Evolutionary conservation across 2,329 filamentous ascomycete species (phyloP), one percentile per base, ranked within the genome.

Genomic region (Aspergillus calidoustus): DNA sequence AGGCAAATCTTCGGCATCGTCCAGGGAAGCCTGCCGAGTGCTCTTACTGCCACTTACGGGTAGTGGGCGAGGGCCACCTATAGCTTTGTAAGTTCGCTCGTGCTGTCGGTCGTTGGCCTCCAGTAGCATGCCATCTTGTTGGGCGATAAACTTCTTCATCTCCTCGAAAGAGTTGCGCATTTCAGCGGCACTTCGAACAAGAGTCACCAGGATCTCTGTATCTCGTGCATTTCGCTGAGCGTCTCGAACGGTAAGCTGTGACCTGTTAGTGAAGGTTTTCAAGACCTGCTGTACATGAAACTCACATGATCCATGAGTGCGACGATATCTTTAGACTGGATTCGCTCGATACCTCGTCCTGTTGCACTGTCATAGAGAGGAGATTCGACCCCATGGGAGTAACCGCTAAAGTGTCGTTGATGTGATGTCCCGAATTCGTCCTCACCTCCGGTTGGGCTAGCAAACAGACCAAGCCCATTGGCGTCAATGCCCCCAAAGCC

Each of bases 141-240:
- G 91, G 54, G 91, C 90, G 64, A 99, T 90, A 72, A 96, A 90
- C 66, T 89, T 91, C 82, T 95, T 97, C 84, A 99, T 91, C 70
- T 97, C 93, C 67, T 96, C 92, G 73, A 98, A 96, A 0, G 92
- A 96, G 69, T 91, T 96, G 66, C 94, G 92, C 93, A 98, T 98
- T 78, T 99, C 95, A 13, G 95, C 90, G 4, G 95, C 94, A 58
- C 93, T 93, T 62, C 94, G 90, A 64, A 99, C 95, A 34, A 99
- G 86, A 0, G 95, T 94, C 51, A 97, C 92, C 19, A 99, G 83
- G 59, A 99, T 97, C 77, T 99, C 95, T 0, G 95, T 98, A 71
- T 99, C 95, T 49, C 95, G 87, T 50, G 95, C 95, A 77, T 95
- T 98, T 62, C 95, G 89, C 79, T 98, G 94, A 46, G 94, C 95